Base-by-base conservation (phyloP, 345 rosid species). In the Gossypium herbaceum region DNA sequence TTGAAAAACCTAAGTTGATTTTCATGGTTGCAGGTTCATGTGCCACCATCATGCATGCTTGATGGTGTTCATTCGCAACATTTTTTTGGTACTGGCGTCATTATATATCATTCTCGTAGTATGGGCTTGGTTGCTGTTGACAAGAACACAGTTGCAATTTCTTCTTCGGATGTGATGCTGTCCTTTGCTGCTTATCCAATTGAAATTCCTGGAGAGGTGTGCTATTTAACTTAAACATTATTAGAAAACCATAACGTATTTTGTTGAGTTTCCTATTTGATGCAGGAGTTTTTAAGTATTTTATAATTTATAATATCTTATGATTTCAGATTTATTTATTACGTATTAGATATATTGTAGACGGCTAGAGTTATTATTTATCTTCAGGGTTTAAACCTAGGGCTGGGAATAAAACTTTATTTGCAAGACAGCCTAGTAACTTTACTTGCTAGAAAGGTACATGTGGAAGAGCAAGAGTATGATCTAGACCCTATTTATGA, bases 131-230 rank as follows among this genome's bases (percentile, higher is more conserved):
- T 90, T 74, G 95, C 83, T 61, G 97, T 95, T 79, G 99, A 95
- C 87, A 90, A 85, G 87, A 93, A 90, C 80, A 93, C 93, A 4
- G 97, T 91, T 70, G 87, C 98, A 47, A 84, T 91, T 80, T 85
- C 93, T 85, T 82, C 91, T 34, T 91, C 93, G 61, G 99, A 95
- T 83, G 90, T 95, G 88, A 89, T 95, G 93, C 73, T 95, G 82
- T 93, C 99, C 16, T 95, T 95, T 81, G 93, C 98, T 78, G 99
- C 97, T 73, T 93, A 84, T 83, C 97, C 99, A 60, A 88, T 93
- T 77, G 99, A 95, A 88, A 88, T 93, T 82, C 98, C 98, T 34
- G 99, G 98, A 78, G 93, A 93, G 96, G 98, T 95, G 78, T 19
- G 72, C 15, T 12, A 79, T 71, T 76, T 72, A 63, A 22, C 39